A percentile compares a stretch with the other conserved stretches of the same genome.
These are phyloP conservation scores for Saprolegnia diclina DNA, from an alignment of 352 stramenopile genomes.

Conservation along the genomic window DNA sequence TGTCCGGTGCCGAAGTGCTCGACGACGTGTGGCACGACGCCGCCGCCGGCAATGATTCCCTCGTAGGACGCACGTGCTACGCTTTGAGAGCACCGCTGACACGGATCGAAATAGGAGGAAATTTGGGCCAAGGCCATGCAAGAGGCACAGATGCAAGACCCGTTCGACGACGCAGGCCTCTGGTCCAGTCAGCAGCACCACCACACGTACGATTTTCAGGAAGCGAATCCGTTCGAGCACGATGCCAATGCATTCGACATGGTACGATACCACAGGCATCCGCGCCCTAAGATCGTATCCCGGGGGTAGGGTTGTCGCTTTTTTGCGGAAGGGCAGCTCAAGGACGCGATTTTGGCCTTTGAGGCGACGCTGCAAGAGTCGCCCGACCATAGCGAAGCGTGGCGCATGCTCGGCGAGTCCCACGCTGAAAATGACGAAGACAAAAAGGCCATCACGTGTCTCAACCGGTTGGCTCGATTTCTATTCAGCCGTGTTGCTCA, in stretches of 20 bases:
- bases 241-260: slow-evolving; percentile 62
- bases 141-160: slow-evolving; percentile 56
- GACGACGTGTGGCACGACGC: slow-evolving; percentile 24
- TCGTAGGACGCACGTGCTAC: neutral
- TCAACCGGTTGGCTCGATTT: slow-evolving; percentile 56
- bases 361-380: slow-evolving; percentile 92
- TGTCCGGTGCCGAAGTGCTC: slow-evolving; percentile 38
- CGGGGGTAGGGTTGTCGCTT: slow-evolving; percentile 52
- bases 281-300: neutral
- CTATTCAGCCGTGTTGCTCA: neutral
- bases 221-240: slow-evolving; percentile 64
- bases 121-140: slow-evolving; percentile 78
- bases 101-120: slow-evolving; percentile 35
- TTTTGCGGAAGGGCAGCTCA: slow-evolving; percentile 87
- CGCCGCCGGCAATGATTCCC: neutral
- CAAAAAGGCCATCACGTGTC: slow-evolving; percentile 91
- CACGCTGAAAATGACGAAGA: slow-evolving; percentile 97
- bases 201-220: slow-evolving; percentile 65
- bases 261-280: slow-evolving; percentile 6
- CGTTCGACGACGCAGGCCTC: slow-evolving; percentile 63
- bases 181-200: slow-evolving; percentile 31
- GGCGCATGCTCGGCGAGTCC: slow-evolving; percentile 91
- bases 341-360: slow-evolving; percentile 92
- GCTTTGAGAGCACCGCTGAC: neutral
- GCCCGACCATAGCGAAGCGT: slow-evolving; percentile 91